Base-by-base conservation (phyloP, 1,284 basidiomycete genomes). In the Stygiomarasmius scandens region DNA sequence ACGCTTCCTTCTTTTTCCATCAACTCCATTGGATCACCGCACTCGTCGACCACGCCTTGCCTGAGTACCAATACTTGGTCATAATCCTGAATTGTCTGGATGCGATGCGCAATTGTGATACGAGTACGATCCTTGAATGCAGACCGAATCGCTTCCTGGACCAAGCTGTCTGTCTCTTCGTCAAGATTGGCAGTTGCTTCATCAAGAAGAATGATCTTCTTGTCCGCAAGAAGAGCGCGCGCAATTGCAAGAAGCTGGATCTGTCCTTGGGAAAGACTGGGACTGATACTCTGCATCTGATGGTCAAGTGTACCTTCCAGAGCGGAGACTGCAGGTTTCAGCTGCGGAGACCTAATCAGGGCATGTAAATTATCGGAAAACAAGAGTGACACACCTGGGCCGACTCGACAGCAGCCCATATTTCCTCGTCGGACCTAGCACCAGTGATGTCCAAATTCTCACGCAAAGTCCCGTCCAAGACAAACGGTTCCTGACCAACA, bases 331-430 rank as follows among this genome's bases (percentile, higher is more conserved):
- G 48, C 48, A 29, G 22, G 48, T 22, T 49, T 49, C 25, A 49
- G 48, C 48, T 49, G 24, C 22, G 16, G n/a, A 49, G 25, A 23
- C 16, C 22, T 5, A 29, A 11, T 52, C 38, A 54, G 16, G 14
- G 34, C n/a, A 14, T 22, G 16, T 47, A 4, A 24, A 22, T 22
- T 23, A 47, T n/a, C 45, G 19, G 53, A 50, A 43, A 46, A 24
- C n/a, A 24, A 16, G 25, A 43, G 24, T 47, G 10, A 74, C 83
- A 43, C 73, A 50, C 49, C 29, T 50, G 49, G 20, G 29, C 49
- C 2, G 49, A 32, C 29, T 50, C 49, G 38, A 50, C 22, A 19
- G 49, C 49, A 16, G 49, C 25, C 49, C 49, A 50, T 19, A 50
- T 24, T 14, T 50, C 49, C 6, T 50, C 32, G 49, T 50, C 49